Evolutionary conservation across 2,329 filamentous ascomycete genomes (phyloP).

Genomic region (Talaromyces sp.): DNA sequence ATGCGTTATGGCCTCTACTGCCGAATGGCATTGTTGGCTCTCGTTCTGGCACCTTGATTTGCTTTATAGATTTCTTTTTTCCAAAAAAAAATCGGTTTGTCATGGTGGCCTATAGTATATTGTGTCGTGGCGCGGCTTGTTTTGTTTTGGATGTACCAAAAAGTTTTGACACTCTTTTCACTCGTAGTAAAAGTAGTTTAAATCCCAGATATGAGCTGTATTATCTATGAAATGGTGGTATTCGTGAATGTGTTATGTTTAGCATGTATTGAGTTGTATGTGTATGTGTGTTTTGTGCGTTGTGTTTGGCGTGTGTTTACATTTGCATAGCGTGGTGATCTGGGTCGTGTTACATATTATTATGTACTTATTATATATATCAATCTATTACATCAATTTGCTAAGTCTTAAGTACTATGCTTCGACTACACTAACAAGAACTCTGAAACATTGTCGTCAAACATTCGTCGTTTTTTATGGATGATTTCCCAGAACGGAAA

Average conservation of each 20-base stretch:
- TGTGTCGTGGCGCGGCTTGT: neutral
- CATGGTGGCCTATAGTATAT: neutral
- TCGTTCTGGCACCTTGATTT: constrained; percentile 66
- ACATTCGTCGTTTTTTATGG: neutral
- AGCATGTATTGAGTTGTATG: neutral
- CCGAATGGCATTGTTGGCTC: constrained; percentile 91
- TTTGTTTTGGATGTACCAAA: constrained; percentile 9
- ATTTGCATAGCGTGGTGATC: constrained; percentile 8
- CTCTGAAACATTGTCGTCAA: neutral
- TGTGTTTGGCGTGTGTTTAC: neutral
- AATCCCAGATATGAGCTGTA: constrained; percentile 7
- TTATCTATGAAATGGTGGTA: constrained; percentile 7
- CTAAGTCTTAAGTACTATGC: constrained; percentile 14
- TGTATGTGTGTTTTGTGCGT: constrained; percentile 2
- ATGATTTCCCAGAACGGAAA: neutral
- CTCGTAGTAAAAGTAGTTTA: neutral
- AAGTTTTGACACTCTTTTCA: constrained; percentile 6
- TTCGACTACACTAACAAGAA: constrained; percentile 16
- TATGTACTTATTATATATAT: constrained; percentile 1
- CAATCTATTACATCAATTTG: neutral
- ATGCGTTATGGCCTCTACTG: constrained; percentile 98
- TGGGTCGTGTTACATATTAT: neutral
- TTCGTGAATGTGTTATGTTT: constrained; percentile 7
- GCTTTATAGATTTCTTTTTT: neutral
- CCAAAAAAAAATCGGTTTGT: constrained; percentile 1